Evolutionary conservation across 2,329 filamentous ascomycete genomes (phyloP).

Genomic region (Alternaria gansuensis): DNA sequence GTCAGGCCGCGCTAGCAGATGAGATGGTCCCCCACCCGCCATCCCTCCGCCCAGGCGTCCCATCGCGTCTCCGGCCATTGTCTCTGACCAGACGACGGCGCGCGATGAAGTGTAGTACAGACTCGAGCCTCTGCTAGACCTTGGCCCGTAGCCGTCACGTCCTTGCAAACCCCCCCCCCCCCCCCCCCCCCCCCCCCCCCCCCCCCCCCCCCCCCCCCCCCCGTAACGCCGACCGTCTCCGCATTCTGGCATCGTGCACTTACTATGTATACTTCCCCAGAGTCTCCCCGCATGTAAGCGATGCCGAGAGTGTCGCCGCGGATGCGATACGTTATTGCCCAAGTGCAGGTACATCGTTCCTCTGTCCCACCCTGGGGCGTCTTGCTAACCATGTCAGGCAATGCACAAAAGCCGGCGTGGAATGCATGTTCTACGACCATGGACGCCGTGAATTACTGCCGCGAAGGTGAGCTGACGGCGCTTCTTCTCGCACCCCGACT

Average conservation of each 20-base stretch:
- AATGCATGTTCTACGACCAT: slow-evolving; percentile 50
- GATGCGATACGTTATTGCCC: slow-evolving; percentile 50
- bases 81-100: slow-evolving; percentile 1
- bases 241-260: slow-evolving; percentile 13
- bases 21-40: slow-evolving; percentile 21
- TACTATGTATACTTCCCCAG: slow-evolving; percentile 22
- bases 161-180: not conserved
- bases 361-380: slow-evolving; percentile 3
- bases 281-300: slow-evolving; percentile 49
- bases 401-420: slow-evolving; percentile 49
- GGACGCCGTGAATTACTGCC: slow-evolving; percentile 44
- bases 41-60: slow-evolving; percentile 14
- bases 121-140: slow-evolving; percentile 5
- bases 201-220: not conserved
- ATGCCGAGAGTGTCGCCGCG: slow-evolving; percentile 49
- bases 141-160: not conserved
- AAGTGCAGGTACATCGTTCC: slow-evolving; percentile 41
- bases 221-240: slow-evolving; percentile 17
- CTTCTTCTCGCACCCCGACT: slow-evolving; percentile 13
- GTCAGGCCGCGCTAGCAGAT: slow-evolving; percentile 29
- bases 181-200: not conserved
- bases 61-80: slow-evolving; percentile 10
- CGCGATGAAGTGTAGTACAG: slow-evolving; percentile 5
- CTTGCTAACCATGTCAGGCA: slow-evolving; percentile 37
- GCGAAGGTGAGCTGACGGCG: slow-evolving; percentile 35